phyloP scores from a whole-genome alignment of 208 protist species.

The Crithidia brevicula region DNA sequence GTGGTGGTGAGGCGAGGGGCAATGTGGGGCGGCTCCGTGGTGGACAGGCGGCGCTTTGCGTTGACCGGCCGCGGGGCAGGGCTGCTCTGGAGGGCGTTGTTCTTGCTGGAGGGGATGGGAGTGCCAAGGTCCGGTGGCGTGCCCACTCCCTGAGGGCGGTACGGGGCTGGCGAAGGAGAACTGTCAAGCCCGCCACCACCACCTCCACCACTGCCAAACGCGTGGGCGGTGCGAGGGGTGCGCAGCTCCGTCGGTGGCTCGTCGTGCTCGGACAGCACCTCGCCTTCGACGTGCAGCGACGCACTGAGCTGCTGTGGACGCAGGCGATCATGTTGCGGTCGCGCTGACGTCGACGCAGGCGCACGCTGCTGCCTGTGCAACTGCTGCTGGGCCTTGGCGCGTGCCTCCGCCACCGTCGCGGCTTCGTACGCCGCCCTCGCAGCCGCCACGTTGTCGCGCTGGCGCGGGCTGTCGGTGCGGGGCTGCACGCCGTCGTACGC shows the following conservation, averaged over 20 bases:
- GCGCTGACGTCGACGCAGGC: neutral
- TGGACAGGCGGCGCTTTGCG: conserved; percentile 6
- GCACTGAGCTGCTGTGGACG: neutral
- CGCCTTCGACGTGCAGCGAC: conserved; percentile 2
- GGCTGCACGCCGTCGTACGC: neutral
- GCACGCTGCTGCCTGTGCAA: neutral
- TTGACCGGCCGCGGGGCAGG: neutral
- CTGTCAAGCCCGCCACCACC: too few species aligned
- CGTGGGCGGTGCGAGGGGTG: neutral
- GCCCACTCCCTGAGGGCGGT: neutral
- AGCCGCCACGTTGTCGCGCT: neutral
- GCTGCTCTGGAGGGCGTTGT: neutral
- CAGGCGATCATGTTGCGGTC: neutral
- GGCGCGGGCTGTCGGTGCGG: conserved; percentile 1
- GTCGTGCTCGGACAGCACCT: neutral
- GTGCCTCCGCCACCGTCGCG: conserved; percentile 7
- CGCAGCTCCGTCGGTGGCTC: neutral
- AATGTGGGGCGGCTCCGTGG: conserved; percentile 12
- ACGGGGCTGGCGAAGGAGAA: conserved; percentile 3
- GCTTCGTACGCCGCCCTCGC: conserved; percentile 22
- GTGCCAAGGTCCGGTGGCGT: neutral
- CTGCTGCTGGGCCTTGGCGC: neutral
- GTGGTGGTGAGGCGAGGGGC: conserved; percentile 9
- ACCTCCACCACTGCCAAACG: neutral
- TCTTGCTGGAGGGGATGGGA: neutral